Conservation (phyloP, 768 basidiomycete species). For the Tephrocybe sp. region DNA sequence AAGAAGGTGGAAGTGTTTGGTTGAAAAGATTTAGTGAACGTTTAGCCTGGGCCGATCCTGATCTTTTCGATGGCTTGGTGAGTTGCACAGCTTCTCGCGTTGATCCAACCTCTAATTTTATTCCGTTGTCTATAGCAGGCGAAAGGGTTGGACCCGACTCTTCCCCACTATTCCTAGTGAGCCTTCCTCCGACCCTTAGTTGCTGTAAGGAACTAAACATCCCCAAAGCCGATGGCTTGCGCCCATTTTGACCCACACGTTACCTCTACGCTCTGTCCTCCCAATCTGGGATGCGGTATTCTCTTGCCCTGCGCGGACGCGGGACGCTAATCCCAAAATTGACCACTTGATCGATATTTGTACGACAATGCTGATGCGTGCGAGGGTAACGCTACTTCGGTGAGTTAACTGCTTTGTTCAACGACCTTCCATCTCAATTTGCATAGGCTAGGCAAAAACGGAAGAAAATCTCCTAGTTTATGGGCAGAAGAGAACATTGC, state of each 20-base stretch:
- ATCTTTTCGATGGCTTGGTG: slow-evolving; percentile 61
- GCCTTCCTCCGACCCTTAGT: slow-evolving; percentile 22
- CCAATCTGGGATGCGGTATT: slow-evolving; percentile 74
- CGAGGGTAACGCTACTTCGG: slow-evolving; percentile 53
- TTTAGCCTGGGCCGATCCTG: slow-evolving; percentile 59
- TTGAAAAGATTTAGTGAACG: slow-evolving; percentile 59
- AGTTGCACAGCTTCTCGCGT: slow-evolving; percentile 16
- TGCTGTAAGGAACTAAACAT: not conserved
- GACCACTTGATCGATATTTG: slow-evolving; percentile 72
- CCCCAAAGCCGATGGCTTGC: slow-evolving; percentile 67
- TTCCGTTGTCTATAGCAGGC: slow-evolving; percentile 37
- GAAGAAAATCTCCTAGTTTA: slow-evolving; percentile 40
- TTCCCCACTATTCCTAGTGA: slow-evolving; percentile 82
- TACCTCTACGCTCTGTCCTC: slow-evolving; percentile 60
- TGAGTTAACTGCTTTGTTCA: slow-evolving; percentile 23
- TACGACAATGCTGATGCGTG: slow-evolving; percentile 62
- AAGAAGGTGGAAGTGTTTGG: slow-evolving; percentile 60
- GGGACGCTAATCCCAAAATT: slow-evolving; percentile 57
- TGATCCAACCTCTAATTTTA: slow-evolving; percentile 4
- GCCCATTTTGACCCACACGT: slow-evolving; percentile 65
- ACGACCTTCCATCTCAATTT: slow-evolving; percentile 1
- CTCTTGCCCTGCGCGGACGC: slow-evolving; percentile 51
- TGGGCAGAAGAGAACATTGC: slow-evolving; percentile 49
- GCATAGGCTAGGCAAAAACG: slow-evolving; percentile 52
- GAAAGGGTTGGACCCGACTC: slow-evolving; percentile 64